A percentile compares a stretch with the other conserved stretches of the same genome.
Evolutionary conservation across 805 yeast species (phyloP).

Genomic region (Priceomyces carsonii): DNA sequence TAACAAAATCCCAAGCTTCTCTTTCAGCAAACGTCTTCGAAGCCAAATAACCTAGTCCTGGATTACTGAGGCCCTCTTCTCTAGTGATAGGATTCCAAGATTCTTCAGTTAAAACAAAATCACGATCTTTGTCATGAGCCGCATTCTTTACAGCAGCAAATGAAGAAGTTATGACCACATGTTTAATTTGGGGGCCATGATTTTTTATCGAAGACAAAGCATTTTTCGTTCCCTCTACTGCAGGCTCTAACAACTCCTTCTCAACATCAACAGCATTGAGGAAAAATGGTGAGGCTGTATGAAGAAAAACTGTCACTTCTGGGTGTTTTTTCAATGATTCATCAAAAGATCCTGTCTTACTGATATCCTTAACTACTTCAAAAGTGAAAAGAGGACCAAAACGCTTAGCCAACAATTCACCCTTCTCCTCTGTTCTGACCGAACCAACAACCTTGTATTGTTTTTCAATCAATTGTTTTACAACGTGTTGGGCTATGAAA

Average conservation of each 20-base stretch:
- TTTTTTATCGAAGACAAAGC: conserved; percentile 50
- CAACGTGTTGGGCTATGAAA: conserved; percentile 52
- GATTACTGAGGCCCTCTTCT: conserved; percentile 44
- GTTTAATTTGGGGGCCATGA: conserved; percentile 41
- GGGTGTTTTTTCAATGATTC: conserved; percentile 45
- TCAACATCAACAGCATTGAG: conserved; percentile 46
- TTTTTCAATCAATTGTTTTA: conserved; percentile 38
- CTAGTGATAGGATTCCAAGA: conserved; percentile 56
- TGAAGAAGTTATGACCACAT: conserved; percentile 52
- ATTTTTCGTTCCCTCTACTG: conserved; percentile 54
- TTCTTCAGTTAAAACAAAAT: conserved; percentile 41
- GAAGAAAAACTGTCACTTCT: conserved; percentile 55
- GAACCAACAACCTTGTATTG: conserved; percentile 53
- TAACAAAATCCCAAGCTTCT: conserved; percentile 57
- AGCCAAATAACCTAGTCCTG: conserved; percentile 50
- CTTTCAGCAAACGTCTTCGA: conserved; percentile 65
- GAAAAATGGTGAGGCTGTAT: conserved; percentile 62
- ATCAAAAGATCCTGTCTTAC: conserved; percentile 47
- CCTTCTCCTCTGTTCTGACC: conserved; percentile 47
- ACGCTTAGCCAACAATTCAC: conserved; percentile 32
- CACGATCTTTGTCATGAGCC: conserved; percentile 30
- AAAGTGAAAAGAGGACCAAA: conserved; percentile 37
- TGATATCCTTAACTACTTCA: conserved; percentile 50
- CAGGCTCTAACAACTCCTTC: conserved; percentile 55
- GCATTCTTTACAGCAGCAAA: conserved; percentile 46